Base-by-base conservation (phyloP, 768 basidiomycete genomes). In the Lactarius evosmus region DNA sequence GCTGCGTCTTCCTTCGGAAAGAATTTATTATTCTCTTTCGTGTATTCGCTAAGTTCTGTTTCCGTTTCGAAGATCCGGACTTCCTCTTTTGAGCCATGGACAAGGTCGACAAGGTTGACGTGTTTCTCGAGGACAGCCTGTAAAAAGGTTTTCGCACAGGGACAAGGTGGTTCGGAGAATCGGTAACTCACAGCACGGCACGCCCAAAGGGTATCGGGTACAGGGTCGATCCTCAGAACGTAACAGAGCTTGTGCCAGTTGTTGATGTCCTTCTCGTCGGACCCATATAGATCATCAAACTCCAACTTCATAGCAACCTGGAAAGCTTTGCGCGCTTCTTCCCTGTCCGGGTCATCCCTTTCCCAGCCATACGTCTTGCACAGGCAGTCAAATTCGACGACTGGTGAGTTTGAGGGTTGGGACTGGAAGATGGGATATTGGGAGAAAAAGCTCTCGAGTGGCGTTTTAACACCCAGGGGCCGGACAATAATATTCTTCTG, bases 41-140 rank as follows among this genome's bases (percentile, higher is more conserved):
- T 76, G 38, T 75, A 76, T 8, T 22, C 0, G 7, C 66, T 69
- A 1, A 76, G 72, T 5, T 69, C 56, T 0, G 51, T 49, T 30
- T 73, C 69, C 0, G 69, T 66, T 9, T 19, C 1, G 59, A 77
- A 77, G 7, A 36, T 51, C 0, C 12, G 52, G 6, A 76, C 71
- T 6, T 60, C 64, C 1, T 66, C 66, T 17, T 59, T 56, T 1
- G 34, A 61, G 0, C 68, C 58, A 22, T 74, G 63, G 22, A 76
- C 50, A 41, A 78, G 69, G 52, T 77, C 73, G 27, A 74, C 67
- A 4, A 76, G 67, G 49, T 78, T 75, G 51, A 78, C 70, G 14
- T 73, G 54, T 25, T 60, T 60, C 36, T 14, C 19, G 22, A 9
- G n/a, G 30, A 60, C 58, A 4, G n/a, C 63, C 55, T 60, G 27